A percentile compares a stretch with the other conserved stretches of the same genome.
These are phyloP conservation scores for Ustulina deusta DNA, from an alignment of 2,329 filamentous ascomycete species.

Conservation along the genomic window DNA sequence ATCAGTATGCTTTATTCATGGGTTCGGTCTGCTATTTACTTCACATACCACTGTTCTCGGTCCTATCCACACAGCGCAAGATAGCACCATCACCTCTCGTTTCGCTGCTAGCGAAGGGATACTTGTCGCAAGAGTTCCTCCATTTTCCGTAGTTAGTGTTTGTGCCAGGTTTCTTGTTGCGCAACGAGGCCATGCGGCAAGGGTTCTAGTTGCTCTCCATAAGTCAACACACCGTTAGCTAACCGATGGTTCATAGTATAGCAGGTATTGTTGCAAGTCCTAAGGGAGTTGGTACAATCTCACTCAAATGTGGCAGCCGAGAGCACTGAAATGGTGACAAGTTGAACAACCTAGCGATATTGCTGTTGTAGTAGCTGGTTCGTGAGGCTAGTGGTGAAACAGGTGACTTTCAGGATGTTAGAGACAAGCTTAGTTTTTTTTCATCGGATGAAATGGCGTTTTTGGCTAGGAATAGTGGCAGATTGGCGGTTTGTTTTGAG, in stretches of 20 bases:
- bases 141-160: constrained; percentile 7
- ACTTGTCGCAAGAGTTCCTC: constrained; percentile 20
- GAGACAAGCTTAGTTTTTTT: too few relatives aligned
- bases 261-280: constrained; percentile 22
- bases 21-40: too few relatives aligned
- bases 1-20: too few relatives aligned
- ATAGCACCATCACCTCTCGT: constrained; percentile 10
- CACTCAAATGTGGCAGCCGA: constrained; percentile 14
- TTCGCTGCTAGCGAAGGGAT: constrained; percentile 8
- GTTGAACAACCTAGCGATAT: too few relatives aligned
- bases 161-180: constrained; percentile 17
- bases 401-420: too few relatives aligned
- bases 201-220: constrained; percentile 12
- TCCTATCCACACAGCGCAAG: constrained; percentile 20
- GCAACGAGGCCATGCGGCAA: constrained; percentile 18
- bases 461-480: too few relatives aligned
- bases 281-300: constrained; percentile 18
- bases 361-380: too few relatives aligned
- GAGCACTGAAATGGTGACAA: constrained; percentile 4
- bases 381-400: too few relatives aligned
- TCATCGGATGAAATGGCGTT: too few relatives aligned
- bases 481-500: too few relatives aligned
- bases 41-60: too few relatives aligned
- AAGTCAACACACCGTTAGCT: constrained; percentile 12
- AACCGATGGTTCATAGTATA: constrained; percentile 10